Evolutionary conservation across 805 yeast genomes (phyloP).

Genomic region (Kregervanrija delftensis): DNA sequence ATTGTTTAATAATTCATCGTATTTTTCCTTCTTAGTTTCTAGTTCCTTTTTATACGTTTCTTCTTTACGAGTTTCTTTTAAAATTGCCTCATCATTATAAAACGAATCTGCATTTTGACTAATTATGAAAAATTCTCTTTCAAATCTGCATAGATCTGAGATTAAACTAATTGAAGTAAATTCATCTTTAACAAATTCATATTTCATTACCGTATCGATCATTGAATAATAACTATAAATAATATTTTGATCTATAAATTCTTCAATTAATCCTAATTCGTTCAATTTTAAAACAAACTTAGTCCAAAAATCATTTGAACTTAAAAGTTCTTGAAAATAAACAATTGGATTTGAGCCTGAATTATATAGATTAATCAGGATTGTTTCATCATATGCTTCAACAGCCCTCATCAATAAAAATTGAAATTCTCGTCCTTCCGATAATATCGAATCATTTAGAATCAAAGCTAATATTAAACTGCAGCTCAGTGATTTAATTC

Average conservation of each 20-base stretch:
- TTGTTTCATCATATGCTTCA: constrained; percentile 13
- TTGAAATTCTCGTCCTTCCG: constrained; percentile 10
- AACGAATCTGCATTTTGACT: background rate
- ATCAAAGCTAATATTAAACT: constrained; percentile 13
- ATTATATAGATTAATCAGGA: constrained; percentile 10
- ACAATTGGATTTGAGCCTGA: constrained; percentile 10
- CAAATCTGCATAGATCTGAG: constrained; percentile 6
- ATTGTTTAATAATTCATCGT: constrained; percentile 25
- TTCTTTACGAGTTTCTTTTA: constrained; percentile 9
- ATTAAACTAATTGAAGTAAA: background rate
- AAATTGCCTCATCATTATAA: constrained; percentile 1
- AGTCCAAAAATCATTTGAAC: constrained; percentile 17
- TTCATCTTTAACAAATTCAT: too few species aligned
- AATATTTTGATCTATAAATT: constrained; percentile 13
- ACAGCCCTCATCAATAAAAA: constrained; percentile 19
- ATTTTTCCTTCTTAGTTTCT: constrained; percentile 12
- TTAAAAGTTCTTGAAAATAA: constrained; percentile 8
- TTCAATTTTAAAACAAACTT: constrained; percentile 8
- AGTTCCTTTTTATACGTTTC: constrained; percentile 12
- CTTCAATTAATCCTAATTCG: constrained; percentile 8
- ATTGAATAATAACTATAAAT: constrained; percentile 21
- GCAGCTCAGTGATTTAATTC: constrained; percentile 7
- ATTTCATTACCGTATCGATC: constrained; percentile 11
- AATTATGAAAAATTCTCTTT: constrained; percentile 7
- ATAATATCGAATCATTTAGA: constrained; percentile 10